Conservation (phyloP, 495 filamentous ascomycete species). For the Tuber aestivum region DNA sequence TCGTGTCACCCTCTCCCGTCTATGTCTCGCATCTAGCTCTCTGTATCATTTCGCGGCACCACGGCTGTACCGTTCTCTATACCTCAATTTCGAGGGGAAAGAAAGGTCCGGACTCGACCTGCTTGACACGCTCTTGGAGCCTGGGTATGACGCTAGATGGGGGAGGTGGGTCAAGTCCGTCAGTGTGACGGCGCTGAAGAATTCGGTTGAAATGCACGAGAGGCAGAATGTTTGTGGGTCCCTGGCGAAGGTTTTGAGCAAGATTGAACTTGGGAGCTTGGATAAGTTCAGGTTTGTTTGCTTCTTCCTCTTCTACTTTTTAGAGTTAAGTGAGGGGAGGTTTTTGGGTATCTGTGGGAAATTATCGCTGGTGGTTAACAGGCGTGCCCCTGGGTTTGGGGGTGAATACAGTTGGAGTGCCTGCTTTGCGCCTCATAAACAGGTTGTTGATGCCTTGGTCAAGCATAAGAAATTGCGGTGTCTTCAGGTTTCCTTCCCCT, state of each 20-base stretch:
- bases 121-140: neutral
- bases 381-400: neutral
- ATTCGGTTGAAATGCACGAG: neutral
- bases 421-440: neutral
- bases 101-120: conserved; percentile 4
- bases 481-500: neutral
- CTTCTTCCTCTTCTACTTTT: neutral
- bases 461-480: conserved; percentile 14
- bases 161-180: conserved; percentile 10
- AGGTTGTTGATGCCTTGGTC: conserved; percentile 8
- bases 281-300: conserved; percentile 10
- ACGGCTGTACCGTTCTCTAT: conserved; percentile 5
- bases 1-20: conserved; percentile 8
- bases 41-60: conserved; percentile 18
- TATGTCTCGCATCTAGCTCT: conserved; percentile 16
- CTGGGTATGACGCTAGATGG: conserved; percentile 9
- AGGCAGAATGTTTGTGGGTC: neutral
- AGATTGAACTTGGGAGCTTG: conserved; percentile 14
- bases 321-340: neutral
- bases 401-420: neutral
- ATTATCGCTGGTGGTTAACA: conserved; percentile 1
- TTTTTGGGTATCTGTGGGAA: neutral
- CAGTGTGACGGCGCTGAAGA: neutral
- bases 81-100: conserved; percentile 6
- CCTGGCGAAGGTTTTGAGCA: conserved; percentile 5